Evolutionary conservation across 441 rosid species (phyloP), one percentile per base, ranked within the genome.

Genomic region (Hura crepitans): DNA sequence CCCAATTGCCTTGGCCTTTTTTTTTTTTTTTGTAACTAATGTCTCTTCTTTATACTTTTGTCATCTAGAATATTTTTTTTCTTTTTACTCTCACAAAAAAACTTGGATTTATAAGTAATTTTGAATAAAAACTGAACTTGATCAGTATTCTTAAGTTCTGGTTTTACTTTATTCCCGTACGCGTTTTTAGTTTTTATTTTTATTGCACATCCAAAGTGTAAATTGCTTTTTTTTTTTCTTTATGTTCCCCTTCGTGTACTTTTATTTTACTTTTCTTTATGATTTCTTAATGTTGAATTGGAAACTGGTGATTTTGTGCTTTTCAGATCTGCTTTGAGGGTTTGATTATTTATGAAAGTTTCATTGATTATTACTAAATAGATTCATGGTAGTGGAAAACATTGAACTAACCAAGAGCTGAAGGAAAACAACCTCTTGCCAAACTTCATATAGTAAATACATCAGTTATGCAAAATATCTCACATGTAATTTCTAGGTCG

Each of bases 311-410:
- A 20, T 3, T 30, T 6, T 58, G 20, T 15, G 39, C 4, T 15
- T 0, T 14, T 17, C 35, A 56, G 61, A 31, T n/a, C n/a, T 58
- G 33, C 33, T 55, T 55, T 1, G 25, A 55, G 60, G 31, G 31
- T 23, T 25, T 9, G 28, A 55, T 22, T 23, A 18, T 42, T 5
- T 12, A 39, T 62, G 31, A 17, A 64, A 25, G 18, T 27, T 25
- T 8, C 17, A 64, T 20, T 22, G 31, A 39, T 12, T 17, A 25
- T 14, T 46, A 43, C 46, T 15, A 12, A 23, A 11, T 64, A 46
- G 15, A 28, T 28, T 13, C 61, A 56, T 56, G 61, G 42, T 62
- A n/a, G 66, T 62, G 13, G 18, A 62, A 62, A 62, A 62, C 22
- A 37, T 25, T 53, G 57, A 53, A 53, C 22, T 53, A 6, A 22